A percentile compares a stretch with the other conserved stretches of the same genome.
Evolutionary conservation across 169 alveolate species (phyloP).

Genomic region (Cryptosporidium ryanae): DNA sequence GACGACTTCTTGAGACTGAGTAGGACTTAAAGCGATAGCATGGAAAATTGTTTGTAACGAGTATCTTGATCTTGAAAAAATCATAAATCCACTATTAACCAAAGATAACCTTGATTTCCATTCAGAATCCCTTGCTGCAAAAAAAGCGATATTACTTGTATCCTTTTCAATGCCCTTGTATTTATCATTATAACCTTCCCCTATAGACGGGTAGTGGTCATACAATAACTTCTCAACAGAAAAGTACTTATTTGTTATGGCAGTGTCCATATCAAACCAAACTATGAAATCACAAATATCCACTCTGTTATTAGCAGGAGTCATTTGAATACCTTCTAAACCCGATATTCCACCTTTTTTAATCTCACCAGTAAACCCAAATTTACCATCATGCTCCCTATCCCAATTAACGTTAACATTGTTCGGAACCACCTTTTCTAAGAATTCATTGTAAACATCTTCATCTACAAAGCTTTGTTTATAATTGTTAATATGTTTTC

Average conservation of each 20-base stretch:
- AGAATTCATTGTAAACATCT: neutral
- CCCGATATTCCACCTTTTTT: conserved; percentile 10
- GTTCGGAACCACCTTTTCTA: conserved; percentile 23
- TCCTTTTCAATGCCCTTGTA: conserved; percentile 24
- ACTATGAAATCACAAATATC: conserved; percentile 50
- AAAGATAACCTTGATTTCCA: conserved; percentile 48
- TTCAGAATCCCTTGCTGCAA: conserved; percentile 57
- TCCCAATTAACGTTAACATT: conserved; percentile 43
- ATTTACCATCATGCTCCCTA: conserved; percentile 14
- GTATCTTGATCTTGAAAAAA: conserved; percentile 32
- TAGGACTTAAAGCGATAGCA: conserved; percentile 28
- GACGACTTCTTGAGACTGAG: conserved; percentile 21
- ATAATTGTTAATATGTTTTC: conserved; percentile 2
- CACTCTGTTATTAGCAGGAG: conserved; percentile 48
- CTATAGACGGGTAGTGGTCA: neutral
- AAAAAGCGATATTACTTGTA: conserved; percentile 1
- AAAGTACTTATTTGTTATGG: conserved; percentile 37
- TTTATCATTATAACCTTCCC: neutral
- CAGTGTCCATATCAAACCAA: conserved; percentile 70
- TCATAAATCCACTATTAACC: conserved; percentile 59
- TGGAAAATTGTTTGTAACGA: conserved; percentile 51
- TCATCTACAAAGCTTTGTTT: conserved; percentile 1
- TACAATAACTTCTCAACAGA: conserved; percentile 51
- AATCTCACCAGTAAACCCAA: conserved; percentile 11
- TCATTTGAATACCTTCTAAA: conserved; percentile 34